Conservation (phyloP, 2,329 filamentous ascomycete species). For the Penicillium griseofulvum region DNA sequence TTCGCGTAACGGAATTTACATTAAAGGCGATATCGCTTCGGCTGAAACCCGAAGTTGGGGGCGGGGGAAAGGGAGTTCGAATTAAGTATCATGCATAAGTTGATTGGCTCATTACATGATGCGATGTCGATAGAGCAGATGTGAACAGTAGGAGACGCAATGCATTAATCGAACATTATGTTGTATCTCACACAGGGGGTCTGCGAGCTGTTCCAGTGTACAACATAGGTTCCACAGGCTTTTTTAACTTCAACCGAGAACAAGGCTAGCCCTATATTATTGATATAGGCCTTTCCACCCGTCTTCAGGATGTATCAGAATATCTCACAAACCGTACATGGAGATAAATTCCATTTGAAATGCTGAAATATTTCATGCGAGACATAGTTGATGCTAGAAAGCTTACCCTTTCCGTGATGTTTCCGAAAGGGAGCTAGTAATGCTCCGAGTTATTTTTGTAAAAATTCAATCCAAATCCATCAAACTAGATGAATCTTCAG, state of each 20-base stretch:
- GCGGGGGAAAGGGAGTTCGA: neutral
- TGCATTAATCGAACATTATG: neutral
- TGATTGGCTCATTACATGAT: neutral
- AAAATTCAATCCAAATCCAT: too few species aligned
- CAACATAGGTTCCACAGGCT: neutral
- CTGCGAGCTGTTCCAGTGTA: neutral
- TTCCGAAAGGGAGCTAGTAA: neutral
- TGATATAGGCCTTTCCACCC: neutral
- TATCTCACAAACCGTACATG: too few species aligned
- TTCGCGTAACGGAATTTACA: neutral
- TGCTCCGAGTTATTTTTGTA: neutral
- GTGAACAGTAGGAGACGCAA: neutral
- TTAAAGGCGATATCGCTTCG: neutral
- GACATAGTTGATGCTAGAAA: neutral
- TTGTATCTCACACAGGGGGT: neutral
- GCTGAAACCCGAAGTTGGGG: neutral
- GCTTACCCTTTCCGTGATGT: neutral
- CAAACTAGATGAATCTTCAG: neutral
- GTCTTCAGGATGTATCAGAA: neutral
- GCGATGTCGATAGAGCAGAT: neutral
- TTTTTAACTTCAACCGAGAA: neutral
- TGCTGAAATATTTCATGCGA: neutral
- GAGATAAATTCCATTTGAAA: neutral
- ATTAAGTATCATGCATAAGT: neutral
- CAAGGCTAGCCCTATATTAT: neutral